A percentile compares a stretch with the other conserved stretches of the same genome.
Conservation (phyloP, 352 stramenopile genomes). For the Globisporangium ultimum region DNA sequence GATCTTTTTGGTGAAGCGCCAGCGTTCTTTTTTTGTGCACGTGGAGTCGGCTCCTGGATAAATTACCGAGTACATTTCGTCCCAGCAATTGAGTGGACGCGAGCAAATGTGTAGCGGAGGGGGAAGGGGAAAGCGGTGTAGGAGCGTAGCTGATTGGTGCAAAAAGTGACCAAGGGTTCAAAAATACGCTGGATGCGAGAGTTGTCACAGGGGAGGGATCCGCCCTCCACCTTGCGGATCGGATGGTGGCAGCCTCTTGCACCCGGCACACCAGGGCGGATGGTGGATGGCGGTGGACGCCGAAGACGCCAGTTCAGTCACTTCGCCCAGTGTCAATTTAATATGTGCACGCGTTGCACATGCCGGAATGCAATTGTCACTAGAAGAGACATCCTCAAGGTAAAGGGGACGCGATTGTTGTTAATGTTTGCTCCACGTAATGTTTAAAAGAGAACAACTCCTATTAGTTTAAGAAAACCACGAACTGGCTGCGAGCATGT, state of each 20-base stretch:
- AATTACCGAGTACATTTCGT: not conserved
- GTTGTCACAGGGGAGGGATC: not conserved
- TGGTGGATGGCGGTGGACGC: not conserved
- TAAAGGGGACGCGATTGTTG: too few species aligned
- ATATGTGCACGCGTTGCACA: not conserved
- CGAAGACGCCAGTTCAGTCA: not conserved
- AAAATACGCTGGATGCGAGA: not conserved
- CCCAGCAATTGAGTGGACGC: not conserved
- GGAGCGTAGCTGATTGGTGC: not conserved
- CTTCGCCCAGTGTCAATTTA: not conserved
- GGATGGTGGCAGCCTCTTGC: slow-evolving; percentile 3
- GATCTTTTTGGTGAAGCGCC: too few species aligned
- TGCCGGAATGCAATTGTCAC: not conserved
- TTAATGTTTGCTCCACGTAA: too few species aligned
- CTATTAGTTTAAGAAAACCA: too few species aligned
- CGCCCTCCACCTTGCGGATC: slow-evolving; percentile 2
- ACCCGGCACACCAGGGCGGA: not conserved
- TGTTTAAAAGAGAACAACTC: too few species aligned
- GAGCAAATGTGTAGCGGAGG: not conserved
- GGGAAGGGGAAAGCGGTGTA: not conserved
- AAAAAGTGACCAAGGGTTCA: not conserved
- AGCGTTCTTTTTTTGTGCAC: not conserved
- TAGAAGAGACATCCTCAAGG: not conserved
- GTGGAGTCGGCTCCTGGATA: not conserved
- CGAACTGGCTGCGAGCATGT: too few species aligned